Percentiles rank a stretch among this genome's conserved stretches.
Evolutionary conservation across 2,329 filamentous ascomycete genomes (phyloP).

Genomic region (Nemania abortiva): DNA sequence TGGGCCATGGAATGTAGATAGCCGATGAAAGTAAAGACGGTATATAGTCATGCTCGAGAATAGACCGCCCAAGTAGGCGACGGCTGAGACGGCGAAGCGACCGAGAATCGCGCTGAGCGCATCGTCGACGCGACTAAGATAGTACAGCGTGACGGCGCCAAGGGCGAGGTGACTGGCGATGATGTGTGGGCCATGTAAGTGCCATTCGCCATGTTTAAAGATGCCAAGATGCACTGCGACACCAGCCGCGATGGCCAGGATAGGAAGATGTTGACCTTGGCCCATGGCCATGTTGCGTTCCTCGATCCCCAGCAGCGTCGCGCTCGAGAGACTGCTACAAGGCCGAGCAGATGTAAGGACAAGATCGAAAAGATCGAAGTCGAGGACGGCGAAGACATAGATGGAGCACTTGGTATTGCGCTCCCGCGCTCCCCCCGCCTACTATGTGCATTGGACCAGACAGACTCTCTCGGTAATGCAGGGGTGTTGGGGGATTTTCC

Average conservation of each 20-base stretch:
- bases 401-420: background rate
- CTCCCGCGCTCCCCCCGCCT: background rate
- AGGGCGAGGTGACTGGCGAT: conserved; percentile 33
- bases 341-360: background rate
- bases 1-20: conserved; percentile 51
- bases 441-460: background rate
- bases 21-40: conserved; percentile 52
- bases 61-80: conserved; percentile 36
- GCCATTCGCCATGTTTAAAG: conserved; percentile 42
- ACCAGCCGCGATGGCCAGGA: conserved; percentile 35
- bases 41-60: conserved; percentile 48
- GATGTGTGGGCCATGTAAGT: conserved; percentile 40
- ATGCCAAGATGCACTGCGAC: conserved; percentile 37
- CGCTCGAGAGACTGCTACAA: background rate
- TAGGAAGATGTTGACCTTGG: conserved; percentile 20
- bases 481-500: background rate
- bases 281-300: conserved; percentile 19
- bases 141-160: conserved; percentile 25
- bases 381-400: background rate
- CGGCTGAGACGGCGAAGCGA: conserved; percentile 16
- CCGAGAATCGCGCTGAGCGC: conserved; percentile 4
- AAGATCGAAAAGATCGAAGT: background rate
- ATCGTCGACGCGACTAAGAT: conserved; percentile 10
- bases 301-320: background rate
- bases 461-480: background rate